These are phyloP conservation scores for Beverwykella pulmonaria DNA, from an alignment of 495 filamentous ascomycete species.

Conservation along the genomic window DNA sequence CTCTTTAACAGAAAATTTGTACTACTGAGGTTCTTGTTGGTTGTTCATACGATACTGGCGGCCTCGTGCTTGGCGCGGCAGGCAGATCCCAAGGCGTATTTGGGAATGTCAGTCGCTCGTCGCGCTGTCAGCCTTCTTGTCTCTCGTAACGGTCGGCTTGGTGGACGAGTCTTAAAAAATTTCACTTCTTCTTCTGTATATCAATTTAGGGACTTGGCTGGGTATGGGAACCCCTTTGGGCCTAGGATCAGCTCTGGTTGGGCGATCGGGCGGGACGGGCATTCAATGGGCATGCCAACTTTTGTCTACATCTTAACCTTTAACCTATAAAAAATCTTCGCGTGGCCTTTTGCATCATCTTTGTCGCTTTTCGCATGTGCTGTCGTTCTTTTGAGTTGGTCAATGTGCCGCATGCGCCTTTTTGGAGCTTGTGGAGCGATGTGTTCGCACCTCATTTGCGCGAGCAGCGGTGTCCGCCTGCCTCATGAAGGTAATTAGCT, in stretches of 20 bases:
- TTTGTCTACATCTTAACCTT: slow-evolving; percentile 18
- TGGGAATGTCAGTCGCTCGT: slow-evolving; percentile 3
- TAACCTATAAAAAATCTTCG: slow-evolving; percentile 29
- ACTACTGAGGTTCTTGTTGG: neutral
- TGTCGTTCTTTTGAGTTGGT: no score
- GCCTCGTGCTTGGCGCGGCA: neutral
- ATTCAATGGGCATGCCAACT: no score
- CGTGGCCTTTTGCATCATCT: slow-evolving; percentile 1
- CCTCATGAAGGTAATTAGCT: no score
- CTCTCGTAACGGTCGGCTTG: slow-evolving; percentile 6
- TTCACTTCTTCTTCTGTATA: slow-evolving; percentile 8
- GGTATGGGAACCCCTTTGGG: slow-evolving; percentile 1
- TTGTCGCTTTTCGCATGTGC: neutral
- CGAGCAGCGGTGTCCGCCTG: no score
- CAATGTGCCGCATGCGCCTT: no score
- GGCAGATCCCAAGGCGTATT: slow-evolving; percentile 13
- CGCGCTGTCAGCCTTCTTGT: slow-evolving; percentile 11
- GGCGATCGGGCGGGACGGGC: neutral
- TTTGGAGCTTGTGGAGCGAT: no score
- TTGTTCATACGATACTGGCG: neutral
- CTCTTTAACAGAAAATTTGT: slow-evolving; percentile 17
- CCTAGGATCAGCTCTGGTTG: neutral
- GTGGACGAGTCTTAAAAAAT: neutral
- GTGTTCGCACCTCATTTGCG: no score
- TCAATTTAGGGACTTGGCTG: slow-evolving; percentile 11